Base-by-base conservation (phyloP, 306 rosid genomes). In the Cotoneaster glaucophyllus region DNA sequence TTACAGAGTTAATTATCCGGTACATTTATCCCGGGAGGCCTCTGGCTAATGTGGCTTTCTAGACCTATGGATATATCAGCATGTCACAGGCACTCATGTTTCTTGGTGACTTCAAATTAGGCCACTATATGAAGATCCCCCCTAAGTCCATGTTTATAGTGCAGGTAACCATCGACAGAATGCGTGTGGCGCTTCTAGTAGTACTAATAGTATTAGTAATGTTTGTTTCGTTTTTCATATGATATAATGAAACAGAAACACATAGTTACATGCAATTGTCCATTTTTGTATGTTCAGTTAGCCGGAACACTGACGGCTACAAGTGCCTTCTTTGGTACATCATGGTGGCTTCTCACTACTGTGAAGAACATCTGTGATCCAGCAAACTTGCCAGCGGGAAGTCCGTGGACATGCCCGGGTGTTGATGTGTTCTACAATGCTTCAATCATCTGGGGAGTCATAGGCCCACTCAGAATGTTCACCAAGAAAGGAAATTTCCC, bases 71-170 rank as follows among this genome's bases (percentile, higher is more conserved):
- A 1, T 90, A 89, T 79, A 89, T 90, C 62, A 93, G 95, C 87
- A 89, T 91, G 98, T 5, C 89, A 29, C 97, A 93, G 50, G 97
- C 98, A 72, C 89, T 93, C 5, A 17, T 2, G 29, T 90, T 93
- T 67, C 71, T 91, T 12, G n/a, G 50, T 12, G 98, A 90, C 83
- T 91, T 93, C 82, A 93, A 93, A 80, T 73, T 93, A 71, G 97
- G 98, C 48, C 97, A 91, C 76, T 93, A 93, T 65, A 93, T 90
- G 98, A 93, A 93, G 81, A 84, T 91, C 71, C 95, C 98, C 72
- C 97, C 95, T 15, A 91, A 80, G 69, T 80, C 93, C 52, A 93
- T 93, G 98, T 93, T 87, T 81, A 0, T 87, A 1, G 89, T 68
- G 7, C 96, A 92, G 95, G 93, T 90, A 80, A 6, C 26, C 70